Base-by-base conservation (phyloP, 148 eudicot genomes). In the Bassia scoparia region DNA sequence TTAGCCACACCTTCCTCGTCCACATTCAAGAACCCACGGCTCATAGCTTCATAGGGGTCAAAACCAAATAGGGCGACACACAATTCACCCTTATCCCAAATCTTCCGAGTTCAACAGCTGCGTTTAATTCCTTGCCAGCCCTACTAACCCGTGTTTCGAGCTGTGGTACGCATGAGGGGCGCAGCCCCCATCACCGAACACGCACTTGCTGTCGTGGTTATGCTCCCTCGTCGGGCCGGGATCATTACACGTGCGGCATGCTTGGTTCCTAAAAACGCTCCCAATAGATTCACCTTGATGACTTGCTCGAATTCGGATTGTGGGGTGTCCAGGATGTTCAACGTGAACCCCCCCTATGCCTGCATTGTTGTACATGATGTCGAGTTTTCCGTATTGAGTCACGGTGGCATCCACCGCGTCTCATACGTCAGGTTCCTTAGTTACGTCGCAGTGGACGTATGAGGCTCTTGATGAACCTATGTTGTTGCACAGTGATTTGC, bases 131-230 rank as follows among this genome's bases (percentile, higher is more conserved):
- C 23, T 75, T 23, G 70, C 75, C 0, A 84, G 71, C 43, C 86
- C 86, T 9, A 81, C 61, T 7, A 73, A 64, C 0, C 81, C 84
- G 30, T 81, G 82, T 43, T 84, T 84, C 5, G 84, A 72, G 43
- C 63, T 55, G 3, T 76, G 73, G 53, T 84, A 84, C 0, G 67
- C 80, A 41, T 80, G 76, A 80, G 15, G 0, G 69, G 74, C 3
- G 31, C 74, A 6, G 78, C 82, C 46, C 78, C 87, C 0, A 85
- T 4, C 9, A 30, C 34, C 0, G 90, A 80, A 35, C 65, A 41
- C 1, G 76, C 23, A 52, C 93, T 87, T 0, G 86, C 76, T 0
- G 84, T 83, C 0, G 85, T 83, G n/a, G 87, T 77, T 30, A 89
- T 87, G 76, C 80, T 63, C 7, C 90, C 90, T 3, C 59, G 38